phyloP scores from a whole-genome alignment of 2,329 filamentous ascomycete genomes.

The Ophiocordyceps unilateralis region DNA sequence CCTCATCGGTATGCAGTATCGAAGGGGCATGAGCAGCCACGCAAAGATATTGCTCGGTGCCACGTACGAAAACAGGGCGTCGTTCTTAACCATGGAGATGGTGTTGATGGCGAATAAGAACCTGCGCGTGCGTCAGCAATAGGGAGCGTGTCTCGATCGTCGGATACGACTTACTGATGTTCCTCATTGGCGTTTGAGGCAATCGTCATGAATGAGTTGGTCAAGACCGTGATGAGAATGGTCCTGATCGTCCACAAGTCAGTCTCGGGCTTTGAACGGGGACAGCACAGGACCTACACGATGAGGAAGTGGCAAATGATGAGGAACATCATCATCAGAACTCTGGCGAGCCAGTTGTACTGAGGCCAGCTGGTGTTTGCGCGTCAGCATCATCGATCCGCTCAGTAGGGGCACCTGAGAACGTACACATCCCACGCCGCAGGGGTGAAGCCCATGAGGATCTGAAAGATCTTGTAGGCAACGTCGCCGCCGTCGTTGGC shows the following conservation, averaged over 20 bases:
- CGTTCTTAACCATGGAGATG: constrained; percentile 97
- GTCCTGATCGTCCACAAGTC: constrained; percentile 30
- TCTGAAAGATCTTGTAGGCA: constrained; percentile 85
- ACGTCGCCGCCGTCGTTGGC: constrained; percentile 54
- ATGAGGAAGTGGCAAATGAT: constrained; percentile 93
- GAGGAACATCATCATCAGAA: constrained; percentile 63
- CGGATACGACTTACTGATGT: constrained; percentile 38
- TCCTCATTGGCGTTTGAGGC: constrained; percentile 88
- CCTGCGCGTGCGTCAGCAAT: constrained; percentile 14
- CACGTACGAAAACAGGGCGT: constrained; percentile 85
- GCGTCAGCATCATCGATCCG: constrained; percentile 4
- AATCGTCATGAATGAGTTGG: constrained; percentile 91
- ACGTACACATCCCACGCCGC: constrained; percentile 78
- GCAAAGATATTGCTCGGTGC: constrained; percentile 83
- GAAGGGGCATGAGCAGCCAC: constrained; percentile 71
- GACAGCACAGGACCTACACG: constrained; percentile 31
- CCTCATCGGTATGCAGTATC: constrained; percentile 63
- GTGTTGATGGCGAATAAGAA: constrained; percentile 94
- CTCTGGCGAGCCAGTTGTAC: constrained; percentile 65
- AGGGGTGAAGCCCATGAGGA: constrained; percentile 89
- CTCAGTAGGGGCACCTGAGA: background rate
- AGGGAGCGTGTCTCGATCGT: background rate
- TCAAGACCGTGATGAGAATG: constrained; percentile 87
- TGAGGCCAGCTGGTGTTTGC: constrained; percentile 36
- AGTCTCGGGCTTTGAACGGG: background rate